Evolutionary conservation across 305 asterid species (phyloP).

Genomic region (Fraxinus baroniana): DNA sequence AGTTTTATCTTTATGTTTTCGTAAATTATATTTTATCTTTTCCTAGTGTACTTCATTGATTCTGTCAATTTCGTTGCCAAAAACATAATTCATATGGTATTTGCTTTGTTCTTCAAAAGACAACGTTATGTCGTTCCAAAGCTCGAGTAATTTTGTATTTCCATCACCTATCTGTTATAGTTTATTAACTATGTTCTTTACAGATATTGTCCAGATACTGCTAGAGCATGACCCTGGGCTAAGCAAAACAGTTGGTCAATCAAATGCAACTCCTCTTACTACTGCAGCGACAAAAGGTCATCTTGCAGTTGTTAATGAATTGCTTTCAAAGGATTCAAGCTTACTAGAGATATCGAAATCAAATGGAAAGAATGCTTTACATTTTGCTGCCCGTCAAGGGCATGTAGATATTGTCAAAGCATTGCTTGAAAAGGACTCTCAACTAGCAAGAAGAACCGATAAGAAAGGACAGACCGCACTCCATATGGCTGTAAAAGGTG

Average conservation of each 20-base stretch:
- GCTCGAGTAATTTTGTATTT: not conserved
- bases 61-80: not conserved
- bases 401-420: slow-evolving; percentile 64
- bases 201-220: slow-evolving; percentile 69
- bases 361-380: slow-evolving; percentile 76
- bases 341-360: slow-evolving; percentile 67
- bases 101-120: not conserved
- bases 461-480: slow-evolving; percentile 90
- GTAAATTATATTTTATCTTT: not conserved
- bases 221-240: slow-evolving; percentile 64
- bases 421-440: slow-evolving; percentile 70
- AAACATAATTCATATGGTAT: not conserved
- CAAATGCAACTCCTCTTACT: slow-evolving; percentile 82
- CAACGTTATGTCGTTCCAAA: not conserved
- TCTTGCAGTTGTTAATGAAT: slow-evolving; percentile 65
- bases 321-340: slow-evolving; percentile 63
- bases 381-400: slow-evolving; percentile 87
- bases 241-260: slow-evolving; percentile 63
- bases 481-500: slow-evolving; percentile 86
- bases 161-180: not conserved
- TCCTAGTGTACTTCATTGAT: not conserved
- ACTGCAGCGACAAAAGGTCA: slow-evolving; percentile 88
- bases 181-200: not conserved
- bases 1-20: not conserved
- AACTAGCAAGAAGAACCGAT: slow-evolving; percentile 70